Conservation (phyloP, 1,284 basidiomycete genomes). For the Puccinia polysora region DNA sequence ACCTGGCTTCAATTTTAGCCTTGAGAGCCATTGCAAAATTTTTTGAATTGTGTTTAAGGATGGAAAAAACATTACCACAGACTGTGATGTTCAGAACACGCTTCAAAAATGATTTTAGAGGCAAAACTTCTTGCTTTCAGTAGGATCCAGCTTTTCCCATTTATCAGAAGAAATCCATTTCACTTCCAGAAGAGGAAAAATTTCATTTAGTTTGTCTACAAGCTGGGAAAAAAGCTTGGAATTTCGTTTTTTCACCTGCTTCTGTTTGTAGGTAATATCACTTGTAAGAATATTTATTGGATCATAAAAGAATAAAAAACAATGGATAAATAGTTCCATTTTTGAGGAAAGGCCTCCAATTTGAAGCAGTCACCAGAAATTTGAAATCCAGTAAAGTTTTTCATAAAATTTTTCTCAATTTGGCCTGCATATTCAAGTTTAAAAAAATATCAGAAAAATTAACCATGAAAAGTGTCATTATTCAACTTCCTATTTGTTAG, state of each 20-base stretch:
- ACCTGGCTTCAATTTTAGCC: background rate
- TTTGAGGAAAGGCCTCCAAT: background rate
- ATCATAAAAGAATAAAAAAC: background rate
- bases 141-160: background rate
- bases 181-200: background rate
- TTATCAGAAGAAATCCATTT: background rate
- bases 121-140: background rate
- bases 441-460: background rate
- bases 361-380: background rate
- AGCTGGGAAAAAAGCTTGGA: background rate
- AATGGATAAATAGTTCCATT: background rate
- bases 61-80: background rate
- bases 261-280: background rate
- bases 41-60: constrained; percentile 1
- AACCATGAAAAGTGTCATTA: background rate
- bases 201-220: background rate
- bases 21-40: constrained; percentile 21
- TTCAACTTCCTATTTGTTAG: constrained; percentile 9
- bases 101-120: background rate
- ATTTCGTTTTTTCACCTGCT: background rate
- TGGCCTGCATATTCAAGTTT: constrained; percentile 7
- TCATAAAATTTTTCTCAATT: constrained; percentile 16
- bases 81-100: background rate
- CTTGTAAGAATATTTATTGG: no score
- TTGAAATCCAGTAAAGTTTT: constrained; percentile 1